Conservation (phyloP, 2,329 filamentous ascomycete genomes). For the Penicillium sp. region DNA sequence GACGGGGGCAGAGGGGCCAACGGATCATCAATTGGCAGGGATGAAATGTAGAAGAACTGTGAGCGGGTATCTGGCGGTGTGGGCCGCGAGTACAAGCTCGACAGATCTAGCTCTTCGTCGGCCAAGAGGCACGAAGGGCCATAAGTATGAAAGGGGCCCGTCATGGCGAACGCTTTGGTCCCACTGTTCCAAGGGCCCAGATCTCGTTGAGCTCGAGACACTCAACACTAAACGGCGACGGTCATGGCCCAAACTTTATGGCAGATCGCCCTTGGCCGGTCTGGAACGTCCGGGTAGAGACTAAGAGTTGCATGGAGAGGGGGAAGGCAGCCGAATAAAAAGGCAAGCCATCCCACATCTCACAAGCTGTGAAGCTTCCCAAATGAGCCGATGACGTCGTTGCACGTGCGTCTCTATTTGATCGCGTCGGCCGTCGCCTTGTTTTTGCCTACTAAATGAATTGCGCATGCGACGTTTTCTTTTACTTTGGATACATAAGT, state of each 20-base stretch:
- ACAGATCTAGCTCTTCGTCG: constrained; percentile 35
- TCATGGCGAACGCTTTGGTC: constrained; percentile 29
- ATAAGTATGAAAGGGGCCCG: constrained; percentile 56
- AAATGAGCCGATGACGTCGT: constrained; percentile 35
- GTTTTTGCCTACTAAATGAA: not conserved
- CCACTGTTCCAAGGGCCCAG: constrained; percentile 14
- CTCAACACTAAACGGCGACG: constrained; percentile 3
- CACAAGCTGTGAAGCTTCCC: constrained; percentile 10
- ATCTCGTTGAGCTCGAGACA: constrained; percentile 12
- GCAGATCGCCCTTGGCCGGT: constrained; percentile 4
- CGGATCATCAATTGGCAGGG: constrained; percentile 81
- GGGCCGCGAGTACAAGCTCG: constrained; percentile 35
- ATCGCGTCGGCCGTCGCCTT: not conserved
- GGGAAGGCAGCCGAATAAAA: not conserved
- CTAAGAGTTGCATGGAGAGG: constrained; percentile 1
- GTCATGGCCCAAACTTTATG: constrained; percentile 12
- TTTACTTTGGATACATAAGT: not conserved
- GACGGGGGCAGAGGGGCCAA: constrained; percentile 64
- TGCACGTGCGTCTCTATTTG: constrained; percentile 28
- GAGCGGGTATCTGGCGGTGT: constrained; percentile 59
- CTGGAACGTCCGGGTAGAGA: constrained; percentile 2
- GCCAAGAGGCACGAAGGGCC: constrained; percentile 56
- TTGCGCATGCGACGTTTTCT: not conserved
- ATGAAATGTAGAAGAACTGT: constrained; percentile 83
- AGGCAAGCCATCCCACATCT: constrained; percentile 3